Base-by-base conservation (phyloP, 2,329 filamentous ascomycete species). In the Microsporum ferrugineum region DNA sequence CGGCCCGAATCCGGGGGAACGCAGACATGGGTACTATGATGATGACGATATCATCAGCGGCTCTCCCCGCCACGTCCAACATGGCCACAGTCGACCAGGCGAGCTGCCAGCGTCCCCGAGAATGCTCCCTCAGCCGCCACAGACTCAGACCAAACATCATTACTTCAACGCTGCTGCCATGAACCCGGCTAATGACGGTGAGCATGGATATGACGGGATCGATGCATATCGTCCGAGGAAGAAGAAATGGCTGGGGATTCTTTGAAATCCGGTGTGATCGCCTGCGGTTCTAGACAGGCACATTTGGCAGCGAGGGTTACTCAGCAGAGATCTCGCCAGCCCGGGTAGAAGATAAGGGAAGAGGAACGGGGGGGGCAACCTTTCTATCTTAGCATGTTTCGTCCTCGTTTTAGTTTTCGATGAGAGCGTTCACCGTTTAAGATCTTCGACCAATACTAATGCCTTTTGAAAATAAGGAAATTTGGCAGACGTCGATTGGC, bases 221-320 rank as follows among this genome's bases (percentile, higher is more conserved):
- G 70, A 72, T 57, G 69, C 70, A 6, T 72, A 72, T 58, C 63
- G 68, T 58, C 65, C 67, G 14, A 68, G 63, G 62, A 66, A 68
- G 57, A 66, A 68, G 56, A 67, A 68, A 57, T 64, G 67, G 58
- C 62, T 66, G 60, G 63, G 63, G 41, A 65, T 66, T 49, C 60
- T 64, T 62, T 66, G 61, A 59, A 56, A 38, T 38, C 38, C 55
- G n/a, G 5, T 7, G 31, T n/a, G 49, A 53, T 53, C 31, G 27
- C n/a, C 49, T 14, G 49, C 49, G 5, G 49, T 53, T 53, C 49
- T 53, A 53, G 49, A 53, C 49, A 34, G 29, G 10, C 5, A 27
- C 27, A 34, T 31, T 33, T 33, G 49, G n/a, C n/a, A 12, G 29
- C 31, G 29, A n/a, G 8, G 45, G n/a, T 53, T 53, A 53, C 17